phyloP scores from a whole-genome alignment of 345 rosid genomes.

The Rhizophora mangle region DNA sequence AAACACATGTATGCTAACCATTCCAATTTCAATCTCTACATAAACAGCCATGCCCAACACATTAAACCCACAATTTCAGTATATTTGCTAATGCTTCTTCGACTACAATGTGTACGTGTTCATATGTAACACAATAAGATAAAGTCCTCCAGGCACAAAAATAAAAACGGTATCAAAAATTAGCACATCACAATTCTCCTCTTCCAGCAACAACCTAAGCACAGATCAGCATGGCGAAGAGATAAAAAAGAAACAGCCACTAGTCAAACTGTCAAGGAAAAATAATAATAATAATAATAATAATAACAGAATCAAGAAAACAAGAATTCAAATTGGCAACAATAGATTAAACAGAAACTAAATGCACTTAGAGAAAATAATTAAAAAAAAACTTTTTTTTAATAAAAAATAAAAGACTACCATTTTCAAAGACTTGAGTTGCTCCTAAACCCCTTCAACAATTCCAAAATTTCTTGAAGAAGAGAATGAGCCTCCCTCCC shows the following conservation, averaged over 20 bases:
- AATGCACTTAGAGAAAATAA: no score
- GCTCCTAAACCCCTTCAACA: conserved; percentile 42
- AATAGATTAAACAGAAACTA: no score
- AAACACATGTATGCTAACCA: background rate
- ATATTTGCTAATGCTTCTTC: background rate
- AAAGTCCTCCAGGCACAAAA: no score
- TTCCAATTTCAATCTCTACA: background rate
- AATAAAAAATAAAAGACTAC: conserved; percentile 22
- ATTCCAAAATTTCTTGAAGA: conserved; percentile 28
- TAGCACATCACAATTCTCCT: background rate
- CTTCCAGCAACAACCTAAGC: conserved; percentile 4
- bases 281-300: background rate
- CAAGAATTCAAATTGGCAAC: background rate
- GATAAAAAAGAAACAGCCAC: conserved; percentile 2
- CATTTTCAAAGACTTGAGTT: conserved; percentile 30
- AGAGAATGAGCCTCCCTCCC: conserved; percentile 39
- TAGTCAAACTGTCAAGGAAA: conserved; percentile 3
- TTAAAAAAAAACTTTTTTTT: background rate
- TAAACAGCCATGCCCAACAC: background rate
- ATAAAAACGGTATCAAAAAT: conserved; percentile 1
- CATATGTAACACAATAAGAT: no score
- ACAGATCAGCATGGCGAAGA: conserved; percentile 38
- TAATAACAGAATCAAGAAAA: background rate
- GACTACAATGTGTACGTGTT: no score
- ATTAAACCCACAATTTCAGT: background rate